A percentile compares a stretch with the other conserved stretches of the same genome.
phyloP scores from a whole-genome alignment of 345 rosid genomes.

The Aquilaria yunnanensis region DNA sequence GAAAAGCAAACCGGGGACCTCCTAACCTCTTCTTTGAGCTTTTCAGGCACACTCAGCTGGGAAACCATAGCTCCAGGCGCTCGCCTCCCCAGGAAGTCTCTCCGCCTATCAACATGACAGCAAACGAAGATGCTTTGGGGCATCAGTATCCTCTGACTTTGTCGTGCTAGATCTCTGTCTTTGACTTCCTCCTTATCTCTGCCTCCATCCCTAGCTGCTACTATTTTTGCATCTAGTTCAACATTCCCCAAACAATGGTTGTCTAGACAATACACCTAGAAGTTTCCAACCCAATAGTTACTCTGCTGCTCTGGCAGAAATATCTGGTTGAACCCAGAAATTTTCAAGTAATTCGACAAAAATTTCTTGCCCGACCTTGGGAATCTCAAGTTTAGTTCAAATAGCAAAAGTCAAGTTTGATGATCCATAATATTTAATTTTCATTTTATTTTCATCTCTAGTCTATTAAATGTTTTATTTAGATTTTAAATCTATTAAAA shows the following conservation, averaged over 20 bases:
- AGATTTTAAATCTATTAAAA: too few relatives aligned
- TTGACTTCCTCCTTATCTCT: conserved; percentile 29
- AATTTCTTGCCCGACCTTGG: conserved; percentile 31
- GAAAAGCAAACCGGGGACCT: too few relatives aligned
- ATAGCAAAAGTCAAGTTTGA: conserved; percentile 7
- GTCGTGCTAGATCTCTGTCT: conserved; percentile 28
- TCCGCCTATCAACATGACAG: too few relatives aligned
- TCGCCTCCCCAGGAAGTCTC: too few relatives aligned
- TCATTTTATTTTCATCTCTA: too few relatives aligned
- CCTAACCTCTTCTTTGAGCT: too few relatives aligned
- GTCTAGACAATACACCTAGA: conserved; percentile 38
- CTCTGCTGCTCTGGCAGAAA: conserved; percentile 18
- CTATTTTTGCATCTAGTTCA: conserved; percentile 50
- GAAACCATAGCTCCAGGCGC: too few relatives aligned
- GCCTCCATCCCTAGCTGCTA: conserved; percentile 14
- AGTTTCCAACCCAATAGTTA: conserved; percentile 17
- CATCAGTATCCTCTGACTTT: too few relatives aligned
- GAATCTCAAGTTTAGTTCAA: conserved; percentile 29
- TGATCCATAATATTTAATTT: too few relatives aligned
- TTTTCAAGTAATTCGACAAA: conserved; percentile 17
- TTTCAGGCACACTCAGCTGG: too few relatives aligned
- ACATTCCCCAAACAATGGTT: conserved; percentile 13
- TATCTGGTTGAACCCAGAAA: conserved; percentile 16
- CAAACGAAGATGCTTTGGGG: too few relatives aligned
- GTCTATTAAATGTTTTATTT: too few relatives aligned